Evolutionary conservation across 2,329 filamentous ascomycete genomes (phyloP).

Genomic region (Dothideomycetes sp.): DNA sequence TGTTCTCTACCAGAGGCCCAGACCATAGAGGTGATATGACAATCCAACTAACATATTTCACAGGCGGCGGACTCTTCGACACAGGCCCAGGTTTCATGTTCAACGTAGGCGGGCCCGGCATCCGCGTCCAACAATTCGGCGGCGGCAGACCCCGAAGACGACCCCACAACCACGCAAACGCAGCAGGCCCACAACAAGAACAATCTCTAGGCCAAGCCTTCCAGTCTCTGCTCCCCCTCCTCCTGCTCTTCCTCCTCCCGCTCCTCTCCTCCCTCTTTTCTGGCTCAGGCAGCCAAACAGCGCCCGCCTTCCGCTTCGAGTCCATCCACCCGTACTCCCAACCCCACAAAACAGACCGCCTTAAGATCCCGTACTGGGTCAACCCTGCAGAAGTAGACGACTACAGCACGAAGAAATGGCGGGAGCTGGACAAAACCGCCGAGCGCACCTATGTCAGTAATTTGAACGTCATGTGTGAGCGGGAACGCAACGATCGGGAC

Average conservation of each 20-base stretch:
- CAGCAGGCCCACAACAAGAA: constrained; percentile 30
- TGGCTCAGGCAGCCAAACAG: constrained; percentile 46
- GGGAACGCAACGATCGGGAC: constrained; percentile 55
- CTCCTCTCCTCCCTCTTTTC: constrained; percentile 72
- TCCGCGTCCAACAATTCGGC: constrained; percentile 92
- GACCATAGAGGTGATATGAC: too few species aligned
- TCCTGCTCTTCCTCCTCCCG: constrained; percentile 78
- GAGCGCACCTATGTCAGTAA: constrained; percentile 61
- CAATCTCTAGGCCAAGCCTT: constrained; percentile 31
- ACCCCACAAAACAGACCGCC: constrained; percentile 57
- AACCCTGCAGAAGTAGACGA: constrained; percentile 66
- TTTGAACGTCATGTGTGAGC: constrained; percentile 61
- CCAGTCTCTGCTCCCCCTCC: constrained; percentile 56
- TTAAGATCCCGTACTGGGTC: constrained; percentile 75
- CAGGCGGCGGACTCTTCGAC: constrained; percentile 52
- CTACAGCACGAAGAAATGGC: constrained; percentile 58
- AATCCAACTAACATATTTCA: neutral
- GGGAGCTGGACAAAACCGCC: constrained; percentile 64
- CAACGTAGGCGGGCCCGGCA: constrained; percentile 74
- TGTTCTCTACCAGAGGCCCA: neutral
- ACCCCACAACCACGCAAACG: constrained; percentile 50
- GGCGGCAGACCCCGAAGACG: constrained; percentile 65
- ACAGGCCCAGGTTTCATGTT: constrained; percentile 84
- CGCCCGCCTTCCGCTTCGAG: constrained; percentile 66
- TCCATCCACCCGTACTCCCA: constrained; percentile 62